Evolutionary conservation across 306 rosid species (phyloP).

Genomic region (Crotalaria pallida): DNA sequence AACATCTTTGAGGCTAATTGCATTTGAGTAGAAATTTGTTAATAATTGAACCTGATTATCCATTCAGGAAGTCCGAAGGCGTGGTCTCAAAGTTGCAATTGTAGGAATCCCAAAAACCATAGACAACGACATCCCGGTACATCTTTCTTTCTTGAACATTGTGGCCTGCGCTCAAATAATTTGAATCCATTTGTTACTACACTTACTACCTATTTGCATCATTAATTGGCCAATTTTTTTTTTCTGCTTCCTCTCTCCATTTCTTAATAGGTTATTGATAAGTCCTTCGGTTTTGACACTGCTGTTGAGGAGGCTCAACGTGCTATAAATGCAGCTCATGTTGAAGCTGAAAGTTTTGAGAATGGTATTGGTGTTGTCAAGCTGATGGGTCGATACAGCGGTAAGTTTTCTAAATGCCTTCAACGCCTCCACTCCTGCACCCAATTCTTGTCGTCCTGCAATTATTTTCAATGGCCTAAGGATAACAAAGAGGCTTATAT

Average conservation of each 20-base stretch:
- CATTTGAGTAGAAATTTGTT: neutral
- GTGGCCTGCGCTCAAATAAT: neutral
- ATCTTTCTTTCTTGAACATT: slow-evolving; percentile 4
- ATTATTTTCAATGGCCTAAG: slow-evolving; percentile 5
- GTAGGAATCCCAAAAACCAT: slow-evolving; percentile 96
- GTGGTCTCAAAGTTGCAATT: slow-evolving; percentile 85
- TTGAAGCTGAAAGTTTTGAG: slow-evolving; percentile 83
- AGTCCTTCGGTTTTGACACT: slow-evolving; percentile 90
- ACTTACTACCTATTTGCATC: neutral
- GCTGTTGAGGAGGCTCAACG: slow-evolving; percentile 99
- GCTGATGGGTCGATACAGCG: slow-evolving; percentile 93
- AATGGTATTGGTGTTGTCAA: slow-evolving; percentile 91
- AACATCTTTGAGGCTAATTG: neutral
- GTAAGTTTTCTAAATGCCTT: slow-evolving; percentile 38
- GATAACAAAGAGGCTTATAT: neutral
- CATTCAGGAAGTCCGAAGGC: slow-evolving; percentile 78
- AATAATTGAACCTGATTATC: slow-evolving; percentile 10
- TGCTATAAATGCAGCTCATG: slow-evolving; percentile 97
- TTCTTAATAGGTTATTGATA: slow-evolving; percentile 71
- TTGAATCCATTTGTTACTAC: neutral
- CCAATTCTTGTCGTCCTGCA: neutral
- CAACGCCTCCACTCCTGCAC: neutral
- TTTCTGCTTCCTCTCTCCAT: neutral
- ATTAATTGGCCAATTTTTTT: neutral
- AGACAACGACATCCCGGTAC: slow-evolving; percentile 88